A percentile compares a stretch with the other conserved stretches of the same genome.
Conservation (phyloP, 768 basidiomycete genomes). For the Termitomyces sp. region DNA sequence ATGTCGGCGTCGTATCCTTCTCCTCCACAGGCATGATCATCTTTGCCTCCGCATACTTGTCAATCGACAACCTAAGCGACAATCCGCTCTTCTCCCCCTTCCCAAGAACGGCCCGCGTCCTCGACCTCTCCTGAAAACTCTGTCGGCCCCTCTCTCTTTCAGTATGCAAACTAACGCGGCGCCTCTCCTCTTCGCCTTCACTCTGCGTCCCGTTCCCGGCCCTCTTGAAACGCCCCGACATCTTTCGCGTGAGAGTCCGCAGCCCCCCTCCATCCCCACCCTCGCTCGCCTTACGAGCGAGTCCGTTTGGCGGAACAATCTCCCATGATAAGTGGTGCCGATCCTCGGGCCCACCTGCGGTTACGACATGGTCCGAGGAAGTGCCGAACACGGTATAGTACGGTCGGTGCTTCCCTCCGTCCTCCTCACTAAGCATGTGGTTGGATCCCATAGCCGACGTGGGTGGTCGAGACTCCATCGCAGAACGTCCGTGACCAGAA, state of each 20-base stretch:
- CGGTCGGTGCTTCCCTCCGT: slow-evolving; percentile 24
- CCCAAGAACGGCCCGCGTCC: slow-evolving; percentile 13
- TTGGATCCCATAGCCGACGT: too few species aligned
- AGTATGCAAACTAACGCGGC: not conserved
- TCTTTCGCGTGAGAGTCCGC: slow-evolving; percentile 26
- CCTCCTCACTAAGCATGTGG: not conserved
- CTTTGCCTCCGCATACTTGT: slow-evolving; percentile 19
- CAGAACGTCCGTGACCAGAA: not conserved
- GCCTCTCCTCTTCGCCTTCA: slow-evolving; percentile 2
- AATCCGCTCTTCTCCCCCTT: slow-evolving; percentile 10
- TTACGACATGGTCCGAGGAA: slow-evolving; percentile 36
- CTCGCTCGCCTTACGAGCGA: slow-evolving; percentile 1
- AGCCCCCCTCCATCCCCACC: slow-evolving; percentile 9
- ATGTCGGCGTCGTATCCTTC: not conserved
- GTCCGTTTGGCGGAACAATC: slow-evolving; percentile 6
- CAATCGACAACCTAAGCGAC: slow-evolving; percentile 28
- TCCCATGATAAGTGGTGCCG: slow-evolving; percentile 19
- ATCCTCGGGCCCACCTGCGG: slow-evolving; percentile 39
- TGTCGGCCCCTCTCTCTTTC: slow-evolving; percentile 12
- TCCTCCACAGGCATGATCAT: not conserved
- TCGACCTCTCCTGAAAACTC: slow-evolving; percentile 29
- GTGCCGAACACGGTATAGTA: slow-evolving; percentile 55
- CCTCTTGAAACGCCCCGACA: slow-evolving; percentile 28
- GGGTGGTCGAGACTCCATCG: not conserved
- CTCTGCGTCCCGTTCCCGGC: slow-evolving; percentile 10